Evolutionary conservation across 2,329 filamentous ascomycete species (phyloP).

Genomic region (Eutypella sp.): DNA sequence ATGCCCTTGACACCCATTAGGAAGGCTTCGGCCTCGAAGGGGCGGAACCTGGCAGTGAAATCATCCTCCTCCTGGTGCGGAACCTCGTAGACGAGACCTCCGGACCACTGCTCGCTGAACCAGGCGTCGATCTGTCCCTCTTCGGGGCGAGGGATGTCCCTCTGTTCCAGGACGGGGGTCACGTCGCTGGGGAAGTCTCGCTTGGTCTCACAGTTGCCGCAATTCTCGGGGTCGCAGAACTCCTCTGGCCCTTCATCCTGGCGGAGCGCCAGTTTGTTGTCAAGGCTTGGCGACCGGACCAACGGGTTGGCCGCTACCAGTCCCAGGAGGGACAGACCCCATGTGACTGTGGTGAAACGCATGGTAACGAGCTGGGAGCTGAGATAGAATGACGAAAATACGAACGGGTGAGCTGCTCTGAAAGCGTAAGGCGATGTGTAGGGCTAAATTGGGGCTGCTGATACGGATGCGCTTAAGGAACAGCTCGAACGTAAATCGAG

Average conservation of each 20-base stretch:
- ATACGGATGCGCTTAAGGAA: too few relatives aligned
- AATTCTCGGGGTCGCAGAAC: not conserved
- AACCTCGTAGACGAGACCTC: not conserved
- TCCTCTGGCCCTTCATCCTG: not conserved
- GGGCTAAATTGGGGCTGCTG: too few relatives aligned
- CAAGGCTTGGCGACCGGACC: not conserved
- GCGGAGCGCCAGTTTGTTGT: not conserved
- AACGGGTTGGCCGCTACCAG: not conserved
- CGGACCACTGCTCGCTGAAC: not conserved
- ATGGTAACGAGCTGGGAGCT: too few relatives aligned
- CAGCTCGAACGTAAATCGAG: too few relatives aligned
- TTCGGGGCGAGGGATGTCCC: not conserved
- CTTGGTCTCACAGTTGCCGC: not conserved
- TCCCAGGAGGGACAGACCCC: not conserved
- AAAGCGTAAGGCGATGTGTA: too few relatives aligned
- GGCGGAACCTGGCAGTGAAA: not conserved
- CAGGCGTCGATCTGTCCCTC: not conserved
- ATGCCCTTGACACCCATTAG: not conserved
- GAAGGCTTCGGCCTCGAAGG: not conserved
- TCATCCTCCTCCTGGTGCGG: not conserved
- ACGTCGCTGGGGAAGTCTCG: not conserved
- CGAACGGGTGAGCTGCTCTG: slow-evolving; percentile 5
- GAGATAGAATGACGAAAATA: too few relatives aligned
- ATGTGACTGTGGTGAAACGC: not conserved
- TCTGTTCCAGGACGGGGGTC: not conserved